A percentile compares a stretch with the other conserved stretches of the same genome.
Conservation (phyloP, 345 rosid genomes). For the Erodium maritimum region DNA sequence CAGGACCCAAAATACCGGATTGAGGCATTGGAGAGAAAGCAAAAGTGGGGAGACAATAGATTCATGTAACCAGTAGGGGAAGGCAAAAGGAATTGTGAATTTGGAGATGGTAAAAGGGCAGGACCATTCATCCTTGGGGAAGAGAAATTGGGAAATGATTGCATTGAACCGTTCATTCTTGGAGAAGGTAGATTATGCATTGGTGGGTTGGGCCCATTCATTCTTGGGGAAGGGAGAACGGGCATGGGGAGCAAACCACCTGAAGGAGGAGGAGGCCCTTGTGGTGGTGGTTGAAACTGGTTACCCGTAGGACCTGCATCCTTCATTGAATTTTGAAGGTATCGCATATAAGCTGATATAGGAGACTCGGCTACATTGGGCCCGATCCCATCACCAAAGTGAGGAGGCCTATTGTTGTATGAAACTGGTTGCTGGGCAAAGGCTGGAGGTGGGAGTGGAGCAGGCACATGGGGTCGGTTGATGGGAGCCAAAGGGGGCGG, state of each 20-base stretch:
- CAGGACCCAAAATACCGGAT: constrained; percentile 55
- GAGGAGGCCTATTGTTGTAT: constrained; percentile 21
- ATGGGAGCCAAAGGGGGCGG: constrained; percentile 69
- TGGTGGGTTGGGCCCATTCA: constrained; percentile 47
- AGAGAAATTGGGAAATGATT: too few relatives aligned
- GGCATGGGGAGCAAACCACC: too few relatives aligned
- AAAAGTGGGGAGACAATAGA: constrained; percentile 67
- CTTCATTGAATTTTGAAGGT: constrained; percentile 50
- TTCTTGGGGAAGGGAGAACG: constrained; percentile 20
- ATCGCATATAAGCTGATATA: constrained; percentile 70
- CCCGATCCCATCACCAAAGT: constrained; percentile 37
- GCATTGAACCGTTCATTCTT: too few relatives aligned
- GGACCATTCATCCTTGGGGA: constrained; percentile 56
- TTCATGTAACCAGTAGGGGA: constrained; percentile 56
- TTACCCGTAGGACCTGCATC: constrained; percentile 40
- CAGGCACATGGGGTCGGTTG: constrained; percentile 29
- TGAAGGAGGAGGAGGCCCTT: too few relatives aligned
- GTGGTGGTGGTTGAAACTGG: constrained; percentile 18
- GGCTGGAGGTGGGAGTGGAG: constrained; percentile 21
- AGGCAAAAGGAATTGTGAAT: constrained; percentile 66
- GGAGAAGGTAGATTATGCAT: constrained; percentile 30
- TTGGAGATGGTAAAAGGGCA: constrained; percentile 47
- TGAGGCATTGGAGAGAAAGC: constrained; percentile 63
- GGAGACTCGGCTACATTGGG: constrained; percentile 61
- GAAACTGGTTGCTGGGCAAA: constrained; percentile 19